Conservation (phyloP, 805 yeast species). For the Ogataea paradorogensis region DNA sequence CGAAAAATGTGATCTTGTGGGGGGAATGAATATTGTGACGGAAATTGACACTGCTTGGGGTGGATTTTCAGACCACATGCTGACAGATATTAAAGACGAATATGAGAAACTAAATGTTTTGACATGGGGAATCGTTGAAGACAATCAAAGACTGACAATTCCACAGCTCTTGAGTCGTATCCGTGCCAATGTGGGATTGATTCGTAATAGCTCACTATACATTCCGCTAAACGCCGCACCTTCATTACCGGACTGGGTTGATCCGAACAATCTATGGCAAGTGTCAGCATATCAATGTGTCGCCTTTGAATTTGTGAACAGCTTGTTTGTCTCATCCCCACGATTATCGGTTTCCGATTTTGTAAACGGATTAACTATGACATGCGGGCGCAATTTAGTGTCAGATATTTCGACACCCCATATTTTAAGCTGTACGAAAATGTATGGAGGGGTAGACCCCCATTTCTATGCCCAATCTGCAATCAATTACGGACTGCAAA, state of each 20-base stretch:
- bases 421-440: background rate
- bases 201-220: slow-evolving; percentile 49
- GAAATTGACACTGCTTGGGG: slow-evolving; percentile 86
- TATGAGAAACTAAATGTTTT: slow-evolving; percentile 48
- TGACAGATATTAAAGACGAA: slow-evolving; percentile 66
- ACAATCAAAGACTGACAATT: slow-evolving; percentile 6
- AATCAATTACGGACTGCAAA: slow-evolving; percentile 11
- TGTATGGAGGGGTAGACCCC: slow-evolving; percentile 5
- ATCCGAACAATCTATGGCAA: slow-evolving; percentile 42
- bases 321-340: slow-evolving; percentile 38
- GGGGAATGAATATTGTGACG: slow-evolving; percentile 66
- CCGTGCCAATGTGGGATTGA: slow-evolving; percentile 42
- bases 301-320: slow-evolving; percentile 44
- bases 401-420: slow-evolving; percentile 15
- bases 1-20: slow-evolving; percentile 73
- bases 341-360: slow-evolving; percentile 39
- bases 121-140: slow-evolving; percentile 41
- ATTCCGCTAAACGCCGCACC: slow-evolving; percentile 47
- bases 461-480: slow-evolving; percentile 29
- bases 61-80: slow-evolving; percentile 56
- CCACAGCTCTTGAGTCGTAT: slow-evolving; percentile 39
- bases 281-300: slow-evolving; percentile 36
- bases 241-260: slow-evolving; percentile 22
- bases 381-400: slow-evolving; percentile 34
- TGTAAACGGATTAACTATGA: slow-evolving; percentile 40